Evolutionary conservation across 257 asterid species (phyloP), one percentile per base, ranked within the genome.

Genomic region (Salvia hispanica): DNA sequence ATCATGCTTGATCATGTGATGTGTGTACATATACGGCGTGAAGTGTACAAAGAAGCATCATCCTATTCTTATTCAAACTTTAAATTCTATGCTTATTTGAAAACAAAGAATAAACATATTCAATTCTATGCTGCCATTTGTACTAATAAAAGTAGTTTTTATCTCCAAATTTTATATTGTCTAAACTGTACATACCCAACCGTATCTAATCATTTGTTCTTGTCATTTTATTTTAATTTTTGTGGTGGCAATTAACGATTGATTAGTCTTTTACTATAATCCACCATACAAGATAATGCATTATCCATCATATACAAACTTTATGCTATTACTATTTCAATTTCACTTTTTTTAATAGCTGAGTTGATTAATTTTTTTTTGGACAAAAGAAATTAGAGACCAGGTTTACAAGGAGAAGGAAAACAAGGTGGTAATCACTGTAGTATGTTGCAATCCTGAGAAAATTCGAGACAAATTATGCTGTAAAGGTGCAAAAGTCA

Each of bases 391-490:
- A 84, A 84, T 92, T 21, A 64, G 80, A 71, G 87, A 92, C 79
- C 96, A 81, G 48, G 2, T 67, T 2, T 92, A 64, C 39, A 85
- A 86, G 61, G 96, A 86, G 72, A 86, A 89, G 72, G 70, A 78
- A 3, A 88, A 88, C 51, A 72, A 74, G 3, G 92, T 90, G 51
- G 88, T 67, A 3, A 85, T 92, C 73, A 74, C 79, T 0, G 98
- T 90, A 34, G 76, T 83, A 2, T 86, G 97, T 77, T 90, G 98
- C 72, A 70, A 72, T 64, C 97, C 97, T 0, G 95, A 90, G 70
- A 83, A 77, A 56, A 39, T 90, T 62, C 91, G 95, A 2, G 96
- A 92, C 69, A 88, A 90, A 63, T 58, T 92, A 15, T 84, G 88
- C 34, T 78, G 82, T 28, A 86, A 81, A 58, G 98, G 97, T 15